These are phyloP conservation scores for Sistotremastrum suecicum DNA, from an alignment of 768 basidiomycete species.

Conservation along the genomic window DNA sequence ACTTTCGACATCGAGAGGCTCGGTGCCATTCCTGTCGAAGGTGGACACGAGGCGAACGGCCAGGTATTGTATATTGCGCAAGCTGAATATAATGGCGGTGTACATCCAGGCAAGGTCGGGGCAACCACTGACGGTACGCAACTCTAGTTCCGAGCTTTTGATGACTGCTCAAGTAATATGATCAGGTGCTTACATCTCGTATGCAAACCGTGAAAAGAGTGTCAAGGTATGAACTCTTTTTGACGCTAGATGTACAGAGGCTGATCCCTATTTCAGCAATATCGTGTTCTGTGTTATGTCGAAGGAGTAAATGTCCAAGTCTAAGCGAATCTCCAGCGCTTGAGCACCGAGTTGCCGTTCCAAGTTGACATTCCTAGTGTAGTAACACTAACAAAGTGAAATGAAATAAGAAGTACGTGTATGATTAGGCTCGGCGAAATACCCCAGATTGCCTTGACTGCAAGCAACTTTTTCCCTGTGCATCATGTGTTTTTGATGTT, in stretches of 20 bases:
- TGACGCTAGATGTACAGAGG: neutral
- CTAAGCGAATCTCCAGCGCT: too few relatives aligned
- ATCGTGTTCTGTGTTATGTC: constrained; percentile 26
- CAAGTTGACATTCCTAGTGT: too few relatives aligned
- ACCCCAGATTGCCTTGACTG: too few relatives aligned
- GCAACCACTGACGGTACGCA: constrained; percentile 34
- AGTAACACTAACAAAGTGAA: too few relatives aligned
- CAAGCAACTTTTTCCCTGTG: too few relatives aligned
- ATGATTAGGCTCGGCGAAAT: too few relatives aligned
- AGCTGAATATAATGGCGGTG: constrained; percentile 35
- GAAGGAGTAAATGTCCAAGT: too few relatives aligned
- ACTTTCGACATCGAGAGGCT: constrained; percentile 29
- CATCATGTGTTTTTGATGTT: too few relatives aligned
- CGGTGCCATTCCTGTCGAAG: constrained; percentile 44
- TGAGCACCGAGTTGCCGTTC: too few relatives aligned
- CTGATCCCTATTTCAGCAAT: constrained; percentile 17
- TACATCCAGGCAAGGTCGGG: constrained; percentile 54
- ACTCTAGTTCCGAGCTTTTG: neutral
- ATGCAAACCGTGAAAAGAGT: constrained; percentile 34
- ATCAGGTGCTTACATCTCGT: constrained; percentile 42
- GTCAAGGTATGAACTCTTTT: constrained; percentile 26
- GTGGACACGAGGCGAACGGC: constrained; percentile 51
- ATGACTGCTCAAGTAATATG: neutral
- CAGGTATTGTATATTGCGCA: constrained; percentile 44
- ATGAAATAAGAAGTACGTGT: too few relatives aligned